These are phyloP conservation scores for Boletus vermiculosoides DNA, from an alignment of 768 basidiomycete genomes.

Conservation along the genomic window DNA sequence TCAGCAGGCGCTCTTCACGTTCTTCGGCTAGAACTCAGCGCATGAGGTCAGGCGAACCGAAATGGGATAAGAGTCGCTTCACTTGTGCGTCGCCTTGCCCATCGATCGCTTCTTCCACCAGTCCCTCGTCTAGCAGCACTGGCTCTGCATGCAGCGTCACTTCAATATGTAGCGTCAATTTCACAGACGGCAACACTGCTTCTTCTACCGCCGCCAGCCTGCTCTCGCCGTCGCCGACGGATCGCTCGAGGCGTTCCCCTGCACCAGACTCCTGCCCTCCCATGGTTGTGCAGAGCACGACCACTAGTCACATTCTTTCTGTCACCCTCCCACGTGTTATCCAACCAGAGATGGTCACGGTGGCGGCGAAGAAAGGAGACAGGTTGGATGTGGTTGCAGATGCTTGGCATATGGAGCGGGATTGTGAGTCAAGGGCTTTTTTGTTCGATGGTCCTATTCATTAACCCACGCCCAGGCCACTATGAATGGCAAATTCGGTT, in stretches of 20 bases:
- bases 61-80: slow-evolving; percentile 31
- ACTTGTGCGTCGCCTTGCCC: slow-evolving; percentile 30
- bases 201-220: slow-evolving; percentile 17
- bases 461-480: slow-evolving; percentile 41
- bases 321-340: slow-evolving; percentile 49
- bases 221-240: slow-evolving; percentile 28
- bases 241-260: slow-evolving; percentile 33
- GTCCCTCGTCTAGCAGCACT: slow-evolving; percentile 23
- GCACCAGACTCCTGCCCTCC: slow-evolving; percentile 39
- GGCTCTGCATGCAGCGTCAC: slow-evolving; percentile 27
- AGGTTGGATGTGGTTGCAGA: slow-evolving; percentile 57
- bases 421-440: slow-evolving; percentile 44
- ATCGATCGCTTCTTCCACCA: slow-evolving; percentile 24
- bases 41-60: slow-evolving; percentile 24
- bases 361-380: slow-evolving; percentile 59
- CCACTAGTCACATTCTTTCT: slow-evolving; percentile 42
- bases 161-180: slow-evolving; percentile 21
- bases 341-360: slow-evolving; percentile 62
- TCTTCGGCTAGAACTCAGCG: slow-evolving; percentile 30
- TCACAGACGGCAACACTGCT: slow-evolving; percentile 13
- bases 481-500: slow-evolving; percentile 63
- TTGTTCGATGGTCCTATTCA: neutral
- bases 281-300: slow-evolving; percentile 44
- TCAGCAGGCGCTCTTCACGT: slow-evolving; percentile 32
- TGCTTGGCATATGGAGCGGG: slow-evolving; percentile 58